Evolutionary conservation across 495 filamentous ascomycete species (phyloP).

Genomic region (Glarea lozoyensis): DNA sequence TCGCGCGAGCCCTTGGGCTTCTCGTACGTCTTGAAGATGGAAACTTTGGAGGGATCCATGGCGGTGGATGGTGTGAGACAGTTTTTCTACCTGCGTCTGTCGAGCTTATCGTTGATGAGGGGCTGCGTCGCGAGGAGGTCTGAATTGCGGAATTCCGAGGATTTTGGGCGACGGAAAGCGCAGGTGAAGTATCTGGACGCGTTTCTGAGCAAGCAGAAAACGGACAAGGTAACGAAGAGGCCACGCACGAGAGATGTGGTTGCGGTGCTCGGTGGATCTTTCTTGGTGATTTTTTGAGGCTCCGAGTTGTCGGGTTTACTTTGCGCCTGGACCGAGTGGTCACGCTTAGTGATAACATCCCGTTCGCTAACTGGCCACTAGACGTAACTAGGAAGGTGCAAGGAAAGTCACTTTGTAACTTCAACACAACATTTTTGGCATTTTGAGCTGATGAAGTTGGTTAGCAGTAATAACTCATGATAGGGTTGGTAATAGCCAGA

Average conservation of each 20-base stretch:
- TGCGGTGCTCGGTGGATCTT: neutral
- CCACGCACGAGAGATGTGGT: neutral
- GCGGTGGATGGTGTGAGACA: neutral
- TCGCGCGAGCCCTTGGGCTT: slow-evolving; percentile 22
- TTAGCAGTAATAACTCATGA: no score
- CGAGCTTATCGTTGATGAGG: slow-evolving; percentile 6
- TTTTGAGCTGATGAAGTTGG: no score
- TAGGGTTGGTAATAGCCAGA: no score
- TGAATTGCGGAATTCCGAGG: neutral
- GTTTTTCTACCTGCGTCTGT: no score
- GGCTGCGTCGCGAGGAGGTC: neutral
- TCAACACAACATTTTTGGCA: no score
- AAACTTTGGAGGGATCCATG: slow-evolving; percentile 20
- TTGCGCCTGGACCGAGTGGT: neutral
- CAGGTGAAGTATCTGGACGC: neutral
- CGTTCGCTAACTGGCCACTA: no score
- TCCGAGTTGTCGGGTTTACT: neutral
- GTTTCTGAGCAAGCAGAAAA: neutral
- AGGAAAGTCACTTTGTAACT: no score
- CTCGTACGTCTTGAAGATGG: slow-evolving; percentile 22
- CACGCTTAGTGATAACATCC: no score
- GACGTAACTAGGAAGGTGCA: no score
- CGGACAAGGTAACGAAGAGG: neutral
- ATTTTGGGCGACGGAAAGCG: neutral
- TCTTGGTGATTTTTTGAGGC: neutral